phyloP scores from a whole-genome alignment of 345 rosid genomes.

The Ceriops decandra region DNA sequence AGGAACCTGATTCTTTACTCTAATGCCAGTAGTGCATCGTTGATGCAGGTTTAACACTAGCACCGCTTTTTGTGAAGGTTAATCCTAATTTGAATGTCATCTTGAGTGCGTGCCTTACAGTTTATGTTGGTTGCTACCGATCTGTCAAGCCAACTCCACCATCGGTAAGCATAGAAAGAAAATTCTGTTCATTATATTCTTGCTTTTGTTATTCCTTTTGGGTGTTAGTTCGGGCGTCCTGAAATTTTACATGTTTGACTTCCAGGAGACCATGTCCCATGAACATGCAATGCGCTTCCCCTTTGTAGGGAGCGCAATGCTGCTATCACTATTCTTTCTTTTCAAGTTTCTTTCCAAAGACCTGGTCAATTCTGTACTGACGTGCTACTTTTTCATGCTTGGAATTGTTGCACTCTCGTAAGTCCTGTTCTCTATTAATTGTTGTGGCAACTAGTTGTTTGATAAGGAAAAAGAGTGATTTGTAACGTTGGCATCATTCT shows the following conservation, averaged over 20 bases:
- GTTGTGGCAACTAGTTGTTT: not conserved
- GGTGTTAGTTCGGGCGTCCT: conserved; percentile 4
- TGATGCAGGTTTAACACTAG: conserved; percentile 76
- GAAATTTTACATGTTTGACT: conserved; percentile 11
- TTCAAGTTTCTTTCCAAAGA: conserved; percentile 96
- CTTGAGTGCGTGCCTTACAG: conserved; percentile 86
- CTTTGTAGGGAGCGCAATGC: conserved; percentile 95
- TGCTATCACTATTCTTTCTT: conserved; percentile 84
- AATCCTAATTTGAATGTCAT: conserved; percentile 87
- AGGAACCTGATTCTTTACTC: not conserved
- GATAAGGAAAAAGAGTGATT: not conserved
- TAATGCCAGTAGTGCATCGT: not conserved
- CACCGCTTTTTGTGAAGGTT: conserved; percentile 86
- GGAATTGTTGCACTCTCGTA: conserved; percentile 96
- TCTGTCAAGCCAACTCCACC: conserved; percentile 97
- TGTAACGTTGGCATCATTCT: conserved; percentile 9
- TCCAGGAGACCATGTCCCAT: conserved; percentile 95
- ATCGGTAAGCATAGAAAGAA: conserved; percentile 40
- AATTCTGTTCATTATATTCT: not conserved
- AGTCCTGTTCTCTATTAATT: conserved; percentile 32
- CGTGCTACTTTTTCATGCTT: conserved; percentile 89
- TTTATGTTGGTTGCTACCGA: conserved; percentile 94
- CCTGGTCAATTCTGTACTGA: conserved; percentile 90
- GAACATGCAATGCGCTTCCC: conserved; percentile 99
- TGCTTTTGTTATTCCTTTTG: not conserved